Percentiles rank a stretch among this genome's conserved stretches.
Conservation (phyloP, 192 early-diverging fungal genomes). For the Neocallimastix lanati region DNA sequence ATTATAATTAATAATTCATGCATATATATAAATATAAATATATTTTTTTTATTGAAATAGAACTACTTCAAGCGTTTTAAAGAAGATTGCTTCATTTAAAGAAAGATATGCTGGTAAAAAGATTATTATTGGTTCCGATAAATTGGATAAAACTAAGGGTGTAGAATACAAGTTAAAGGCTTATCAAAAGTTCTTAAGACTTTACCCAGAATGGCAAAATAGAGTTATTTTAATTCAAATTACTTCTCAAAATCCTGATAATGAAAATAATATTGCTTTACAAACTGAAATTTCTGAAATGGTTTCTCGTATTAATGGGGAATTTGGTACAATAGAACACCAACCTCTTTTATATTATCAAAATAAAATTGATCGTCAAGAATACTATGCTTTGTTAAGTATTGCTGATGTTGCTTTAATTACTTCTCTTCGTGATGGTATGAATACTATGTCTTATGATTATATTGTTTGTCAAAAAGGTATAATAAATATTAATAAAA, state of each 20-base stretch:
- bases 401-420: constrained; percentile 85
- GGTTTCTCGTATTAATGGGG: constrained; percentile 78
- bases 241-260: constrained; percentile 47
- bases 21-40: too few relatives aligned
- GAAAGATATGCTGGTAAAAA: constrained; percentile 74
- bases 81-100: constrained; percentile 60
- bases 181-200: constrained; percentile 76
- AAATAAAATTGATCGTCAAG: constrained; percentile 60
- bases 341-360: constrained; percentile 80
- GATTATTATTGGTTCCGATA: constrained; percentile 90
- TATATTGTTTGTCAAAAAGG: neutral
- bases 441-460: constrained; percentile 81
- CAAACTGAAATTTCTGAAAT: constrained; percentile 74
- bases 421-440: constrained; percentile 83
- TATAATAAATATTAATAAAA: too few relatives aligned
- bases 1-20: too few relatives aligned
- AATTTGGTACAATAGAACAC: constrained; percentile 84
- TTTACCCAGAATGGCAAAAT: constrained; percentile 80
- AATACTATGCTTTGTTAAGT: constrained; percentile 81
- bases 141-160: constrained; percentile 81
- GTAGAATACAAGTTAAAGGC: constrained; percentile 83
- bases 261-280: constrained; percentile 11
- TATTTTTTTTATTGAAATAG: constrained; percentile 14
- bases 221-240: constrained; percentile 94
- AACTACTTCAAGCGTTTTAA: constrained; percentile 36